phyloP scores from a whole-genome alignment of 768 basidiomycete species.

The Russula sp. region DNA sequence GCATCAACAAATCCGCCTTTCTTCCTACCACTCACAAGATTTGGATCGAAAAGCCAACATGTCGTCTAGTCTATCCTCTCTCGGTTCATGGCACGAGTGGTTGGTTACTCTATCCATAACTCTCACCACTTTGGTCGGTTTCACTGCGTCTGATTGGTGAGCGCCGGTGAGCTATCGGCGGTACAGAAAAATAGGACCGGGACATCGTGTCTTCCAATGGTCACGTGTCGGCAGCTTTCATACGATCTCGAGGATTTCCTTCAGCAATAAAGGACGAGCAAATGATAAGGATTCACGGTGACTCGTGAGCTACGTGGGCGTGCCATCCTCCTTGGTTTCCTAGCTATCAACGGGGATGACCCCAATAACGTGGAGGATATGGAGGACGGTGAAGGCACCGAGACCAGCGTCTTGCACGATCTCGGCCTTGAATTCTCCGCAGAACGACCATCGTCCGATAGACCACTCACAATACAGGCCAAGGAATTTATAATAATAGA shows the following conservation, averaged over 20 bases:
- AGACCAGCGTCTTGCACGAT: conserved; percentile 19
- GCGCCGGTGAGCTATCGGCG: neutral
- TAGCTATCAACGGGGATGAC: neutral
- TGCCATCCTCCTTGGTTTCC: neutral
- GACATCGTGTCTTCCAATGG: too few species aligned
- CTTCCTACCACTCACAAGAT: neutral
- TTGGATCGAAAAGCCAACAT: neutral
- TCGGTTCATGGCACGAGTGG: conserved; percentile 2
- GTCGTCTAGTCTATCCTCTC: neutral
- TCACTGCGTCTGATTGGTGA: conserved; percentile 1
- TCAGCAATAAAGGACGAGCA: conserved; percentile 5
- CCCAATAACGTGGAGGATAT: neutral
- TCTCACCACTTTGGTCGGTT: neutral
- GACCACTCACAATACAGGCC: neutral
- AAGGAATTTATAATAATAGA: conserved; percentile 14
- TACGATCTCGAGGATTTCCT: neutral
- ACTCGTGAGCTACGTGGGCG: conserved; percentile 13
- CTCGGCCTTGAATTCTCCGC: conserved; percentile 21
- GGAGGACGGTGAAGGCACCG: neutral
- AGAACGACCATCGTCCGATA: conserved; percentile 2
- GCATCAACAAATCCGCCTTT: neutral
- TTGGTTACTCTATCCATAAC: neutral
- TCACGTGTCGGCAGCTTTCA: conserved; percentile 8
- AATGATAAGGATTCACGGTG: conserved; percentile 7
- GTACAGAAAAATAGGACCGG: neutral